phyloP scores from a whole-genome alignment of 148 eudicot genomes.

The Oxyria digyna region DNA sequence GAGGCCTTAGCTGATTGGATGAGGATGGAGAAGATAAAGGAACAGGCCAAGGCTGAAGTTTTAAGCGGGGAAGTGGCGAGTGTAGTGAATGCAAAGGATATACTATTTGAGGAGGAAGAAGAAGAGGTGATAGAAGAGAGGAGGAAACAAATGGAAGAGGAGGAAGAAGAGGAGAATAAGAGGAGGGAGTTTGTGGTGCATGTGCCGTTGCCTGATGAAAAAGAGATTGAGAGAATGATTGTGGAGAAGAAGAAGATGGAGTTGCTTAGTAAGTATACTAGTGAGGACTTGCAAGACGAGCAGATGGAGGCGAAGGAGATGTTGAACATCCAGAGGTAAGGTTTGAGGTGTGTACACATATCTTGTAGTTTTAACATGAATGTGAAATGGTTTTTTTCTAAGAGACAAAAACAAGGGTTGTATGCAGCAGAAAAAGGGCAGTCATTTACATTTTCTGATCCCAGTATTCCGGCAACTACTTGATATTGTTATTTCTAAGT shows the following conservation, averaged over 20 bases:
- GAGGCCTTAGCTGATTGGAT: constrained; percentile 62
- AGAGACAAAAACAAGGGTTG: too few species aligned
- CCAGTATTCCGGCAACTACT: too few species aligned
- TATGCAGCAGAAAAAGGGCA: too few species aligned
- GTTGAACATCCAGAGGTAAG: constrained; percentile 72
- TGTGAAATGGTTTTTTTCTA: not conserved
- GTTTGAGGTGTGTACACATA: not conserved
- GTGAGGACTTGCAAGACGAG: constrained; percentile 66
- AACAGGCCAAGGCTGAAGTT: constrained; percentile 69
- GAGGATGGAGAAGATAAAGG: constrained; percentile 77
- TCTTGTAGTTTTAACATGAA: not conserved
- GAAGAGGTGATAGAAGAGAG: constrained; percentile 77
- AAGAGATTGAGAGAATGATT: constrained; percentile 86
- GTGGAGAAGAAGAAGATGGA: constrained; percentile 95
- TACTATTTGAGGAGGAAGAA: constrained; percentile 73
- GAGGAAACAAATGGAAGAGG: constrained; percentile 21
- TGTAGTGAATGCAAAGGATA: constrained; percentile 24
- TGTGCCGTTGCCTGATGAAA: constrained; percentile 84
- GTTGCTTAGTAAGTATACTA: constrained; percentile 68
- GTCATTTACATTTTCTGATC: too few species aligned
- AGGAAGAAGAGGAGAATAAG: constrained; percentile 35
- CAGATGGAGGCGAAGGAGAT: constrained; percentile 71
- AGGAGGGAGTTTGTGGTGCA: constrained; percentile 81
- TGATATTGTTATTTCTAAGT: too few species aligned
- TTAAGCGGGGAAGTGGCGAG: constrained; percentile 76